Evolutionary conservation across 208 protist genomes (phyloP), one percentile per base, ranked within the genome.

Genomic region (Leishmania guyanensis): DNA sequence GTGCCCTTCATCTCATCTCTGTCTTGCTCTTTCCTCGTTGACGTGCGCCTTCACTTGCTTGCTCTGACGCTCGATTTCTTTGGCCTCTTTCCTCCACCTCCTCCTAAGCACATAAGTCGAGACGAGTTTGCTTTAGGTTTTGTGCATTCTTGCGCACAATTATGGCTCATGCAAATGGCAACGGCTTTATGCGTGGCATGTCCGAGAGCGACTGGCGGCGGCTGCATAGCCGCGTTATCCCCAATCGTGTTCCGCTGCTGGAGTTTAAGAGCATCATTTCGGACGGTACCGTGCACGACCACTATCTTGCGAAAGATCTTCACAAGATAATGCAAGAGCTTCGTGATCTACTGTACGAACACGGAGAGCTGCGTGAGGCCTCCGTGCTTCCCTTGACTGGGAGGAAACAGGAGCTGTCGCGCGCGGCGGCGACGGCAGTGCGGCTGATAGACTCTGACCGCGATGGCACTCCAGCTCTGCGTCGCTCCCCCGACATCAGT

Each of bases 281-380:
- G 51, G 71, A 85, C 1, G 94, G 94, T 6, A 86, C 53, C 4
- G 60, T 95, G 62, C 83, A 93, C 50, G 84, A 93, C 26, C 69
- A 85, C 48, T 94, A 90, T 75, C 86, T 86, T 4, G 86, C 87
- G 1, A 91, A 89, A 65, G 94, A 95, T 60, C 56, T 97, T 16
- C 88, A 93, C 79, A 94, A 94, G 75, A 85, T 97, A 26, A 84
- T 89, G 77, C 83, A 87, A 71, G 92, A 95, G 80, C 77, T 97
- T 65, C 88, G 91, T 2, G 89, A 89, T 75, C 85, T 95, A 53
- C 73, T 97, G 53, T 78, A 84, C n/a, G 91, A 92, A 70, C 91
- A 91, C 78, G 94, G 94, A 1, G 87, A 92, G 75, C 81, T 95
- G 48, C 75, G 88, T 2, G 86, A 94, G 69, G 91, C 91, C 17